A percentile compares a stretch with the other conserved stretches of the same genome.
phyloP scores from a whole-genome alignment of 108 stramenopile species.

The Cyclotella choctawhatcheeana region DNA sequence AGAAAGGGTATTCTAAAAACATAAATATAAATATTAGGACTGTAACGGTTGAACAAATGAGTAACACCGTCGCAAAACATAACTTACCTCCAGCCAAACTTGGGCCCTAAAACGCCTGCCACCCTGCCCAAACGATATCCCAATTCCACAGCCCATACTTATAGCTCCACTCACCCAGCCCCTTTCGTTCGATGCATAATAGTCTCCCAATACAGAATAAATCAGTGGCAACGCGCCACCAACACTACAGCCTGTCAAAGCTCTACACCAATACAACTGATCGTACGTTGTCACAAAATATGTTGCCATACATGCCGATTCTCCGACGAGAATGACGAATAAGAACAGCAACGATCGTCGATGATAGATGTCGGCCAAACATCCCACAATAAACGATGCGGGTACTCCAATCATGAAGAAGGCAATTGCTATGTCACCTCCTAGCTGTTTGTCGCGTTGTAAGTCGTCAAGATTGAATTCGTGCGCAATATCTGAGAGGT shows the following conservation, averaged over 20 bases:
- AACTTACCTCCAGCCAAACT: constrained; percentile 70
- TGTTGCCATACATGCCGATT: constrained; percentile 76
- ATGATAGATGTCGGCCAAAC: constrained; percentile 39
- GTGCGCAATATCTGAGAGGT: constrained; percentile 64
- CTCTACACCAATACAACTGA: constrained; percentile 75
- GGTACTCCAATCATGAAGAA: constrained; percentile 86
- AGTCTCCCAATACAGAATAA: constrained; percentile 85
- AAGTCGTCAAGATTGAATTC: constrained; percentile 79
- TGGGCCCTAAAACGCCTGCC: constrained; percentile 81
- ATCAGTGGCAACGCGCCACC: constrained; percentile 87
- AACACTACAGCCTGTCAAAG: constrained; percentile 80
- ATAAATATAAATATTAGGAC: no score
- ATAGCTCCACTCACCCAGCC: constrained; percentile 73
- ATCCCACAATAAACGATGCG: constrained; percentile 72
- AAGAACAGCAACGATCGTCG: constrained; percentile 62
- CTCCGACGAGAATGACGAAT: constrained; percentile 76
- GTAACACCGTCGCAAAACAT: no score
- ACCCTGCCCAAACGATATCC: constrained; percentile 76
- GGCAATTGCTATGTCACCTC: constrained; percentile 83
- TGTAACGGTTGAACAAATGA: no score
- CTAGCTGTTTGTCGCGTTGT: constrained; percentile 81
- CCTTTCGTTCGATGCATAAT: constrained; percentile 67
- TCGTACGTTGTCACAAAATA: constrained; percentile 69
- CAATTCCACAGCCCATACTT: constrained; percentile 72
- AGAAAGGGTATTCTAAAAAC: constrained; percentile 78